Base-by-base conservation (phyloP, 495 filamentous ascomycete species). In the Penicillium pulvis region DNA sequence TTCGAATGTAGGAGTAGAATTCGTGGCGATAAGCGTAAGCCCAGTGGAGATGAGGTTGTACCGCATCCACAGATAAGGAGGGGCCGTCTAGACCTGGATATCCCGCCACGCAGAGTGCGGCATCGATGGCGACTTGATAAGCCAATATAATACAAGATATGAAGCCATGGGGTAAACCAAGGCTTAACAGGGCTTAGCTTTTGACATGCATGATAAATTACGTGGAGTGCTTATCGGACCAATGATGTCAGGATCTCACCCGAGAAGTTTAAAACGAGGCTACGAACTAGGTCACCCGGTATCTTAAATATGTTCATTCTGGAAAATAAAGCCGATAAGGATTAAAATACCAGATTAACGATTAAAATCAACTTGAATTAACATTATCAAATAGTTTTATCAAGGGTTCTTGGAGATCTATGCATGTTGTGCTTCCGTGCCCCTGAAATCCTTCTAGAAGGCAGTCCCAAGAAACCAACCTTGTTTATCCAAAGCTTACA, bases 181-280 rank as follows among this genome's bases (percentile, higher is more conserved):
- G 55, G 24, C 45, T 36, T 49, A 49, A 28, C 36, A 26, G 26
- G 45, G 35, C 55, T 50, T 43, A 45, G 43, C 26, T 28, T 31
- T 49, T 31, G 46, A 31, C 44, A 47, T 47, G 30, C 35, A 49
- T 43, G 48, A 47, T 36, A 26, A 17, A 31, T 41, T 30, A 50
- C 35, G 26, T 36, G 35, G 6, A 44, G 26, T 44, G 41, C 56
- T 51, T 31, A 53, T 53, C 31, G 28, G 36, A 10, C 45, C 45
- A 51, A 31, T 26, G 9, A 31, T 36, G 4, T 51, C 5, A 17
- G 31, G 44, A 53, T 49, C 41, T 45, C 36, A 23, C 30, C 17
- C 33, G 44, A 24, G 12, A 44, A 52, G 26, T 53, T 53, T 28
- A 47, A 41, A 42, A 58, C 33, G 3, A 53, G 8, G 3, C 14